Evolutionary conservation across 345 rosid genomes (phyloP).

Genomic region (Citrus trifoliata): DNA sequence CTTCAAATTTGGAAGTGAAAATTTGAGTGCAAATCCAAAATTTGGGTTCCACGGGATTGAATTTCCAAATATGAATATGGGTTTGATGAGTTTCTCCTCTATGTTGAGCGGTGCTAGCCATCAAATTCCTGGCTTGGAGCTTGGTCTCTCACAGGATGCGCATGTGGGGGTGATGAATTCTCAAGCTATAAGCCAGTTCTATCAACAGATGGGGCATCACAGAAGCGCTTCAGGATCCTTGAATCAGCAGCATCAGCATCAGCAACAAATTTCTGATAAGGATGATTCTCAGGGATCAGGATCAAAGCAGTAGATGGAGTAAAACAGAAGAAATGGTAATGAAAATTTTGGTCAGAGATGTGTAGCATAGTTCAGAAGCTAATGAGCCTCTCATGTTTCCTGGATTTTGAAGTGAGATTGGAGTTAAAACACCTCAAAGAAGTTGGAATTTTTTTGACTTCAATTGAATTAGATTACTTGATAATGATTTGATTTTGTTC

Average conservation of each 20-base stretch:
- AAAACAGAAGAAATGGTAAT: neutral
- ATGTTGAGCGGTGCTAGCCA: slow-evolving; percentile 39
- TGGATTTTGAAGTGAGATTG: slow-evolving; percentile 13
- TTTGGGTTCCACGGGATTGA: slow-evolving; percentile 53
- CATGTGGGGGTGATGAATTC: slow-evolving; percentile 50
- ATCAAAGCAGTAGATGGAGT: slow-evolving; percentile 38
- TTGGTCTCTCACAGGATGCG: slow-evolving; percentile 64
- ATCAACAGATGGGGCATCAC: slow-evolving; percentile 54
- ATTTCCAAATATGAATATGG: slow-evolving; percentile 44
- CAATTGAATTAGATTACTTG: neutral
- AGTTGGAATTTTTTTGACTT: neutral
- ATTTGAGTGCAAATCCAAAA: slow-evolving; percentile 20
- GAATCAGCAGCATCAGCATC: slow-evolving; percentile 41
- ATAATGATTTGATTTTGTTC: neutral
- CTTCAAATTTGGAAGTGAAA: slow-evolving; percentile 36
- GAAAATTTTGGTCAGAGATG: slow-evolving; percentile 9
- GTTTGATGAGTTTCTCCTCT: slow-evolving; percentile 52
- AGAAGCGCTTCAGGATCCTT: slow-evolving; percentile 28
- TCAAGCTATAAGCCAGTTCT: slow-evolving; percentile 48
- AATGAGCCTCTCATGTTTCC: neutral
- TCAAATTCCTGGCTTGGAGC: slow-evolving; percentile 59
- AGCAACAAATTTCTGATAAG: slow-evolving; percentile 32
- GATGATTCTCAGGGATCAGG: slow-evolving; percentile 57
- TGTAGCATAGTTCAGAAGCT: slow-evolving; percentile 3
- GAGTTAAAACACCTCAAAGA: neutral